phyloP scores from a whole-genome alignment of 768 basidiomycete species.

The Amanita molliuscula region DNA sequence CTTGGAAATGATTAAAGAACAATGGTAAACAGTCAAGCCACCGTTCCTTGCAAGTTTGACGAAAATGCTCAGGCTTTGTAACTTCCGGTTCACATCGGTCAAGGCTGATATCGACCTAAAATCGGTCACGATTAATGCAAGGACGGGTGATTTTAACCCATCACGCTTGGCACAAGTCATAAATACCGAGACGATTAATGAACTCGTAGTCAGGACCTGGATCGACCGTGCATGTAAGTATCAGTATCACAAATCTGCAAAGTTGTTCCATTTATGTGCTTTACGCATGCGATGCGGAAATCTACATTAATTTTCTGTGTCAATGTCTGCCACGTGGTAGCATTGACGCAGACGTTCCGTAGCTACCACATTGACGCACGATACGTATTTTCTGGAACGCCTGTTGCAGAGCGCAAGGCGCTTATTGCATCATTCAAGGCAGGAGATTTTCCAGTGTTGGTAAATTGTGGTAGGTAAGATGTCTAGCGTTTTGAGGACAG shows the following conservation, averaged over 20 bases:
- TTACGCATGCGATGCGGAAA: constrained; percentile 44
- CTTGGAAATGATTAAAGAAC: constrained; percentile 84
- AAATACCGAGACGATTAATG: constrained; percentile 71
- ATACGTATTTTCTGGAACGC: constrained; percentile 65
- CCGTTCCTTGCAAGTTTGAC: constrained; percentile 11
- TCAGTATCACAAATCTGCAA: neutral
- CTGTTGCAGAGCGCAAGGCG: constrained; percentile 46
- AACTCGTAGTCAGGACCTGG: constrained; percentile 75
- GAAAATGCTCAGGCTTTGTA: constrained; percentile 53
- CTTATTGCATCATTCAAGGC: constrained; percentile 59
- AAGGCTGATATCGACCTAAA: constrained; percentile 62
- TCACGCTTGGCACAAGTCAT: constrained; percentile 71
- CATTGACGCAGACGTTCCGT: constrained; percentile 65
- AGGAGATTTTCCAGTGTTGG: constrained; percentile 72
- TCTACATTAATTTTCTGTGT: constrained; percentile 94
- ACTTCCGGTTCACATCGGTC: constrained; percentile 79
- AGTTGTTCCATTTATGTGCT: neutral
- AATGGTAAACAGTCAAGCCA: constrained; percentile 45
- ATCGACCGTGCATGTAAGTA: constrained; percentile 70
- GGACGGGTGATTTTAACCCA: constrained; percentile 75
- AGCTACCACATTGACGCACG: constrained; percentile 76
- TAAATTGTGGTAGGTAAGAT: constrained; percentile 73
- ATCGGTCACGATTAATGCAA: constrained; percentile 52
- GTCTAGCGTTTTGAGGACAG: neutral
- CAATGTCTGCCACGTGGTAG: constrained; percentile 68